Conservation (phyloP, 1,284 basidiomycete species). For the Rhodotorula sp. region DNA sequence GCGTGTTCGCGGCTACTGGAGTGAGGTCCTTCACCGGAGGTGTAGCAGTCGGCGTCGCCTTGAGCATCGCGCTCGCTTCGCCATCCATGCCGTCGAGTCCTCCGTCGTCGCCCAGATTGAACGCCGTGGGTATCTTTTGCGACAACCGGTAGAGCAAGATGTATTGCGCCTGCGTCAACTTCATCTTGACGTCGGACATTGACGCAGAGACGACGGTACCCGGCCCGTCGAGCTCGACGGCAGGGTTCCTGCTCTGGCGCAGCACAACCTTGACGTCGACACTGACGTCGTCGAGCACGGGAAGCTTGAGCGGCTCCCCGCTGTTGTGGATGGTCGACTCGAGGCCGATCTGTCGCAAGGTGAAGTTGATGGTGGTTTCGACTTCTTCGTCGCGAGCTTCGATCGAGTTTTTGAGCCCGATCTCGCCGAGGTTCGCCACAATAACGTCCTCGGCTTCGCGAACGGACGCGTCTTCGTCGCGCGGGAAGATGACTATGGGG, state of each 20-base stretch:
- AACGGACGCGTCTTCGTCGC: slow-evolving; percentile 57
- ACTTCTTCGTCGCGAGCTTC: slow-evolving; percentile 57
- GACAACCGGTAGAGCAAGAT: slow-evolving; percentile 68
- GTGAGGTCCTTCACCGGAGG: slow-evolving; percentile 35
- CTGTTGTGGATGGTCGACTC: slow-evolving; percentile 64
- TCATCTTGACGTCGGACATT: slow-evolving; percentile 86
- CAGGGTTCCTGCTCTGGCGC: slow-evolving; percentile 55
- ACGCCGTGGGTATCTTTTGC: slow-evolving; percentile 70
- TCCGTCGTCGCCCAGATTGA: slow-evolving; percentile 50
- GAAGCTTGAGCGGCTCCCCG: slow-evolving; percentile 57
- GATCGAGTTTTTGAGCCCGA: slow-evolving; percentile 77
- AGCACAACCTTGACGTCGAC: slow-evolving; percentile 72
- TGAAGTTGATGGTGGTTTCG: slow-evolving; percentile 64
- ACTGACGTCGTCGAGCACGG: slow-evolving; percentile 90
- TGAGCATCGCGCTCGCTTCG: slow-evolving; percentile 40
- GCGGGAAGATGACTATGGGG: slow-evolving; percentile 87
- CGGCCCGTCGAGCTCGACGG: slow-evolving; percentile 43
- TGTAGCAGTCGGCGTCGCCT: slow-evolving; percentile 37
- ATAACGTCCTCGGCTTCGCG: slow-evolving; percentile 65
- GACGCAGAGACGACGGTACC: slow-evolving; percentile 58
- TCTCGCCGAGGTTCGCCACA: slow-evolving; percentile 82
- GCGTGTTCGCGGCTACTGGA: neutral
- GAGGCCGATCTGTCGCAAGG: slow-evolving; percentile 80
- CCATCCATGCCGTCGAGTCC: slow-evolving; percentile 23
- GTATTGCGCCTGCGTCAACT: slow-evolving; percentile 90